Conservation (phyloP, 495 filamentous ascomycete species). For the Podospora bellae-mahoneyi region DNA sequence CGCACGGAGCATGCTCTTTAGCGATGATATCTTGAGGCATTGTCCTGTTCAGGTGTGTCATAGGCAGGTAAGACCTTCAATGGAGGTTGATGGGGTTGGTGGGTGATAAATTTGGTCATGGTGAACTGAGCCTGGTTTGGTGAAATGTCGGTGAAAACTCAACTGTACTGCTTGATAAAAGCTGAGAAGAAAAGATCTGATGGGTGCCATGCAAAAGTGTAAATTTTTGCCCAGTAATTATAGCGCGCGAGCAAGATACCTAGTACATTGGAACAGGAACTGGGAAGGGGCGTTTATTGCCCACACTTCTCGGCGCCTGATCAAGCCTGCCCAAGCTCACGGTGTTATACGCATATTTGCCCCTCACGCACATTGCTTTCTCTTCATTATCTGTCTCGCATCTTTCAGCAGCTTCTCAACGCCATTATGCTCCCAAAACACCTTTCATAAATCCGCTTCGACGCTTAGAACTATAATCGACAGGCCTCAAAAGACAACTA, state of each 20-base stretch:
- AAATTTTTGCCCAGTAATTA: neutral
- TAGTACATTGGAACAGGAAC: neutral
- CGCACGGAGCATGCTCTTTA: neutral
- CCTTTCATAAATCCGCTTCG: neutral
- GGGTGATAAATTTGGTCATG: neutral
- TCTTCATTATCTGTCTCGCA: neutral
- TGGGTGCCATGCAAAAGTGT: no score
- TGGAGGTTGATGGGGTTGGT: neutral
- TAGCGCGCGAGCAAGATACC: neutral
- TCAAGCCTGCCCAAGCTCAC: no score
- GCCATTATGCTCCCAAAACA: neutral
- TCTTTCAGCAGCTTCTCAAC: neutral
- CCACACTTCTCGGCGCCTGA: no score
- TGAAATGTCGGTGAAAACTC: neutral
- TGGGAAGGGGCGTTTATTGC: neutral
- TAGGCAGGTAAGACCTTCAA: neutral
- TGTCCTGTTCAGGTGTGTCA: neutral
- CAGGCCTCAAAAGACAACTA: neutral
- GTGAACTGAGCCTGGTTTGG: neutral
- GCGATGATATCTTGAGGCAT: neutral
- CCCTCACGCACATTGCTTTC: no score
- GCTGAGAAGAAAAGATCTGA: no score
- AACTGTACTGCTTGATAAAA: neutral
- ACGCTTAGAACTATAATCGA: no score
- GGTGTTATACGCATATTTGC: no score